phyloP scores from a whole-genome alignment of 805 yeast species.

The Saturnispora zaruensis region DNA sequence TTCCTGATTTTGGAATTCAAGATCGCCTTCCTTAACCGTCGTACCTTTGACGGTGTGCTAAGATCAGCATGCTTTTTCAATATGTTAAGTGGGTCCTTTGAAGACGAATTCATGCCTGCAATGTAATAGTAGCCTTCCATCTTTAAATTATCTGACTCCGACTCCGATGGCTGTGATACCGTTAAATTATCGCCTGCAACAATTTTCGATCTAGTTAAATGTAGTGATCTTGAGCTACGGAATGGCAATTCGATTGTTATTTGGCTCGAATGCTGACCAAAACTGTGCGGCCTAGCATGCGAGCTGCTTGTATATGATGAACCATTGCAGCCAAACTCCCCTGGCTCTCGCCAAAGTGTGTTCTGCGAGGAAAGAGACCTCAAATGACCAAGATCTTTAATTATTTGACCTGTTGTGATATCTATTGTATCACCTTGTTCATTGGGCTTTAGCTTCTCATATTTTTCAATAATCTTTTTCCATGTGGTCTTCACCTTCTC shows the following conservation, averaged over 20 bases:
- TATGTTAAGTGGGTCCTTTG: constrained; percentile 9
- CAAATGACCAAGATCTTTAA: constrained; percentile 64
- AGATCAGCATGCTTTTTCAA: constrained; percentile 10
- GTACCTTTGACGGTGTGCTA: constrained; percentile 21
- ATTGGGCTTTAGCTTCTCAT: constrained; percentile 38
- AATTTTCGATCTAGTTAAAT: not conserved
- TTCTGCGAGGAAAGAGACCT: constrained; percentile 32
- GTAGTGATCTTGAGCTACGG: not conserved
- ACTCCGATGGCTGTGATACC: not conserved
- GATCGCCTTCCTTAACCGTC: constrained; percentile 21
- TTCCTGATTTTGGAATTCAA: not conserved
- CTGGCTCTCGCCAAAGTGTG: constrained; percentile 29
- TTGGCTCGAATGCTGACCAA: not conserved
- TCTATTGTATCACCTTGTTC: constrained; percentile 61
- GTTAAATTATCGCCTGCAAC: constrained; percentile 2
- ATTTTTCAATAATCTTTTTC: constrained; percentile 45
- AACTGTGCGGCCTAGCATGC: not conserved
- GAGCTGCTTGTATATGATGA: not conserved
- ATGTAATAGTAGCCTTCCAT: constrained; percentile 4
- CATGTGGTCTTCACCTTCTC: constrained; percentile 29
- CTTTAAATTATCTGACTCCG: constrained; percentile 4
- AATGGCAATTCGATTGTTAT: not conserved
- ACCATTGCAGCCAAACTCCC: not conserved
- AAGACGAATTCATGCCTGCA: not conserved
- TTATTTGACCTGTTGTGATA: constrained; percentile 50